phyloP scores from a whole-genome alignment of 2,329 filamentous ascomycete species.

The Verticillium albo-atrum region DNA sequence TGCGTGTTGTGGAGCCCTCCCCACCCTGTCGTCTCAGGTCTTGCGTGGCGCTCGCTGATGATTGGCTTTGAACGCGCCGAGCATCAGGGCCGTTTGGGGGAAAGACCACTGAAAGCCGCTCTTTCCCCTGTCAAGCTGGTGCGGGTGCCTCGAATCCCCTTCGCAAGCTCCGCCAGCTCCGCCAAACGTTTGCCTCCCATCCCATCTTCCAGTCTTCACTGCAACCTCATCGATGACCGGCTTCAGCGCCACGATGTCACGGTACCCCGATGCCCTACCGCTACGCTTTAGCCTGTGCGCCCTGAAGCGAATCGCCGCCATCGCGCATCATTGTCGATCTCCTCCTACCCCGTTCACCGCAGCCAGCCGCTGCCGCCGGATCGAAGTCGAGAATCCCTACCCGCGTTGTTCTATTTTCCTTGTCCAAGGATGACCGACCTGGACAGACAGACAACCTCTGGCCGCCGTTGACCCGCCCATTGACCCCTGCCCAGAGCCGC shows the following conservation, averaged over 20 bases:
- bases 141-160: background rate
- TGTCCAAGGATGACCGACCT: background rate
- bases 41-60: background rate
- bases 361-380: background rate
- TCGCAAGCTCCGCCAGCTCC: background rate
- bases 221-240: background rate
- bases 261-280: background rate
- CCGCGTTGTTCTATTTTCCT: background rate
- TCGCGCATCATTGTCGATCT: background rate
- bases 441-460: background rate
- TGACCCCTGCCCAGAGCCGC: background rate
- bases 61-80: background rate
- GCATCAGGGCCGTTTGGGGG: background rate
- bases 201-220: background rate
- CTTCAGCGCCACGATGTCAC: background rate
- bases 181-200: background rate
- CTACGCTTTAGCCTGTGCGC: background rate
- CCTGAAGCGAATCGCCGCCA: background rate
- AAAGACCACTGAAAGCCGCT: background rate
- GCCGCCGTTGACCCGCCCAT: background rate
- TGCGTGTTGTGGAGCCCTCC: background rate
- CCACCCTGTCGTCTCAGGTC: background rate
- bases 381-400: background rate
- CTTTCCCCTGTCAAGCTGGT: background rate
- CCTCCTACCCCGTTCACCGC: background rate